Conservation (phyloP, 805 yeast species). For the Metschnikowia sp. region DNA sequence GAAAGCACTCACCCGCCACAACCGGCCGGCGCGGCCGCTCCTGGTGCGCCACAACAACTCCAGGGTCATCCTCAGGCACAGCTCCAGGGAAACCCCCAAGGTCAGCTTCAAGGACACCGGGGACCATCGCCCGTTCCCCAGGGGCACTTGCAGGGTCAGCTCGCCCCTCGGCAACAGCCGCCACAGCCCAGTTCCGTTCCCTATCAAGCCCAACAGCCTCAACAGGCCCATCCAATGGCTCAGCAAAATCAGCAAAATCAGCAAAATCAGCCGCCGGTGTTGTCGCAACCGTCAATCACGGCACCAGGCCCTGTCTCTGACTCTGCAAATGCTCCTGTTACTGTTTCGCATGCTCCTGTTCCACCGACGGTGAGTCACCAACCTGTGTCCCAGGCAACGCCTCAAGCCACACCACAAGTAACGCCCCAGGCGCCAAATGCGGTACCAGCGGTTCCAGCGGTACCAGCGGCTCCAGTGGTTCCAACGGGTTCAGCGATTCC, state of each 20-base stretch:
- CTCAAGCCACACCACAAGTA: too few species aligned
- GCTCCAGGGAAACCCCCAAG: conserved; percentile 6
- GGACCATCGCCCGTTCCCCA: conserved; percentile 3
- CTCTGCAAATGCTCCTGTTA: too few species aligned
- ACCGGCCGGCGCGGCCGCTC: conserved; percentile 1
- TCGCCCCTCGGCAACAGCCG: background rate
- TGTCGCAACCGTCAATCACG: too few species aligned
- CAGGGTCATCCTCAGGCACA: conserved; percentile 1
- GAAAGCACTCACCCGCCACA: conserved; percentile 30
- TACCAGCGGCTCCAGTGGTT: background rate
- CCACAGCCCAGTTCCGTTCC: background rate
- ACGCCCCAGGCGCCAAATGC: background rate
- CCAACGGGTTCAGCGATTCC: background rate
- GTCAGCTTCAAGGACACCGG: conserved; percentile 6
- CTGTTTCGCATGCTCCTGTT: too few species aligned
- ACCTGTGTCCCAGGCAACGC: too few species aligned
- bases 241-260: background rate
- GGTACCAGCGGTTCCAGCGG: background rate
- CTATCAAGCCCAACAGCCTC: conserved; percentile 1
- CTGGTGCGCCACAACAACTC: conserved; percentile 13
- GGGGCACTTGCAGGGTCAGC: background rate
- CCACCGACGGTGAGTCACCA: too few species aligned
- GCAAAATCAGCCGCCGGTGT: background rate
- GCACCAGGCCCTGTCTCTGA: background rate
- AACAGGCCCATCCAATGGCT: background rate